Base-by-base conservation (phyloP, 1,284 basidiomycete species). In the Tilletiopsis washingtonensis region DNA sequence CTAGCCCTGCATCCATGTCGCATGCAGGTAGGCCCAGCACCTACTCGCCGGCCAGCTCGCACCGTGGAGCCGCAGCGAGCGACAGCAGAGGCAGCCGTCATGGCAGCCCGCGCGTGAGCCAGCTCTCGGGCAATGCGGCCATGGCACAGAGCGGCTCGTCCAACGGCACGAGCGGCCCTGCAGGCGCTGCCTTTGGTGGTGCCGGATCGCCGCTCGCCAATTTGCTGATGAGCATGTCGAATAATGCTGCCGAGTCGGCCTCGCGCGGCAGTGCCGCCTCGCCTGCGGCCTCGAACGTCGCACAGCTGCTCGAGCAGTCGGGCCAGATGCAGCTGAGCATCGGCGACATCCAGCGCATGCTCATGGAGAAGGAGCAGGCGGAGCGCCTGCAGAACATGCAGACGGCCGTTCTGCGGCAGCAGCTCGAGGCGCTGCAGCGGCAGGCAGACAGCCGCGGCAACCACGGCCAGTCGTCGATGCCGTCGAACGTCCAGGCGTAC, bases 331-430 rank as follows among this genome's bases (percentile, higher is more conserved):
- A 57, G 20, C 45, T 66, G 15, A 57, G 55, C 40, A 59, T 64
- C 17, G 17, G 40, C 0, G 64, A 67, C 37, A 26, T 65, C 23
- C 58, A 65, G 40, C 54, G 54, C 26, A 52, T 67, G 41, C 54
- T 67, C 23, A 23, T 57, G 19, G 64, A 67, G 26, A 58, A 64
- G 14, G 62, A 67, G 37, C 60, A 55, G 46, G 49, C 56, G 14
- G 64, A 67, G 32, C 48, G 61, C 4, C 54, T 65, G 14, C 64
- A 67, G 47, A 64, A 60, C 42, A 54, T 67, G 51, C 64, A 67
- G 53, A 67, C 62, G 11, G 56, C 56, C 3, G 39, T 67, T 3
- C 53, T 67, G 32, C 58, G 64, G 36, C 64, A 67, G 51, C 64
- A 67, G 47, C 48, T 67, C 5, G 64, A 64, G 29, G 56, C 64